These are phyloP conservation scores for Pseudogymnoascus sp. DNA, from an alignment of 2,329 filamentous ascomycete species.

Conservation along the genomic window DNA sequence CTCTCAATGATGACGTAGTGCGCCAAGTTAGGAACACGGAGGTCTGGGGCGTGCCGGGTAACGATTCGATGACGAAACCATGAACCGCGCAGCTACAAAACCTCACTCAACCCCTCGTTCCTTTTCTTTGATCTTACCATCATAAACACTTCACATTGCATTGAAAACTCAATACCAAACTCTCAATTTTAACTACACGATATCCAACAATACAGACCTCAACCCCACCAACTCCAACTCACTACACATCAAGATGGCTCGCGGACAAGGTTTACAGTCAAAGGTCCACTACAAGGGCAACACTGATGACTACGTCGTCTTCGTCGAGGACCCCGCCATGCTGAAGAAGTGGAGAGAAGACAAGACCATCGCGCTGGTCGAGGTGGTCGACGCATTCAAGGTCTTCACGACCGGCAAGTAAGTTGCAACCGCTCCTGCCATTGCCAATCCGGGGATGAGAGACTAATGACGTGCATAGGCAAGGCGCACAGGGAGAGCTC, in stretches of 20 bases:
- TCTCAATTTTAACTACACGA: background rate
- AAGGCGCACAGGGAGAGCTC: conserved; percentile 56
- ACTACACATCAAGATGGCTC: conserved; percentile 36
- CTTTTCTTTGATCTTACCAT: conserved; percentile 1
- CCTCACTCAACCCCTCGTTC: background rate
- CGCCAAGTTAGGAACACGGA: background rate
- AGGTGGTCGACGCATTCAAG: conserved; percentile 84
- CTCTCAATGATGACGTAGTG: background rate
- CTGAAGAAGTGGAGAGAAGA: conserved; percentile 80
- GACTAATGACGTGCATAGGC: background rate
- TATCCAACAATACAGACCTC: background rate
- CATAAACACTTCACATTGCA: conserved; percentile 2
- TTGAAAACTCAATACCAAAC: background rate
- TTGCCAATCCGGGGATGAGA: background rate
- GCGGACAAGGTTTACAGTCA: conserved; percentile 48
- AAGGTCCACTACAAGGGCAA: conserved; percentile 66
- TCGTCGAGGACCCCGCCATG: conserved; percentile 51
- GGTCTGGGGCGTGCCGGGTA: background rate
- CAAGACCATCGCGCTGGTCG: conserved; percentile 67
- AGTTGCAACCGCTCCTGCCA: conserved; percentile 31
- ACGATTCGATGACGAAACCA: conserved; percentile 3
- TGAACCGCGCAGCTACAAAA: conserved; percentile 5
- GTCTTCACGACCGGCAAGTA: conserved; percentile 87
- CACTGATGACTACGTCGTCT: conserved; percentile 61
- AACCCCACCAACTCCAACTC: background rate